Evolutionary conservation across 1,284 basidiomycete species (phyloP), one percentile per base, ranked within the genome.

Genomic region (Naganishia sp.): DNA sequence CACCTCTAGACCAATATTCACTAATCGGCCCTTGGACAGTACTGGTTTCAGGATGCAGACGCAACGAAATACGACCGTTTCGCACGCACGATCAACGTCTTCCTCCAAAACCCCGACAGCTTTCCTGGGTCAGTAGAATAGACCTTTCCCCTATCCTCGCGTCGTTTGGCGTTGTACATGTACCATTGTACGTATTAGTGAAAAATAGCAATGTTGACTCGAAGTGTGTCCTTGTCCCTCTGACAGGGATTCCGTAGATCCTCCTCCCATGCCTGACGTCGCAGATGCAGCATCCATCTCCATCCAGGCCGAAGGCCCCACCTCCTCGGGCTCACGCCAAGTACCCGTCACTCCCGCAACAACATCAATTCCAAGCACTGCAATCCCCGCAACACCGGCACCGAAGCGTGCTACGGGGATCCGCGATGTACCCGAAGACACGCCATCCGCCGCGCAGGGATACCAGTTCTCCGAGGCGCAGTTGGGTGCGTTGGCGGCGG

Each of bases 21-120:
- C 25, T 21, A 2, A 16, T 56, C 39, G 15, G 15, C 33, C 21
- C 31, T 9, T 18, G 25, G 25, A n/a, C 64, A 80, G 79, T 80
- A 76, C 74, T 80, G 78, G 78, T 77, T 79, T 66, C 78, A 79
- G 68, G 70, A 75, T 36, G 68, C 71, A 28, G 69, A 71, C 10
- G 69, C 54, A 43, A 71, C 70, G 5, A 69, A 64, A 11, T 75
- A 79, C 65, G 68, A 71, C 6, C 71, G 75, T 9, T 73, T 72
- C 43, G 70, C 71, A 28, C 72, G 74, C 13, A 77, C 78, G 65
- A 75, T 80, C 70, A 75, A 79, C 59, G 70, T 55, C 10, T 61
- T 79, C 44, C 66, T 80, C 43, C 72, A 77, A 67, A 73, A 79
- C 66, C 75, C 76, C 4, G 59, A 71, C 23, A 78, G 66, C 46